These are phyloP conservation scores for Pisolithus orientalis DNA, from an alignment of 768 basidiomycete species.

Conservation along the genomic window DNA sequence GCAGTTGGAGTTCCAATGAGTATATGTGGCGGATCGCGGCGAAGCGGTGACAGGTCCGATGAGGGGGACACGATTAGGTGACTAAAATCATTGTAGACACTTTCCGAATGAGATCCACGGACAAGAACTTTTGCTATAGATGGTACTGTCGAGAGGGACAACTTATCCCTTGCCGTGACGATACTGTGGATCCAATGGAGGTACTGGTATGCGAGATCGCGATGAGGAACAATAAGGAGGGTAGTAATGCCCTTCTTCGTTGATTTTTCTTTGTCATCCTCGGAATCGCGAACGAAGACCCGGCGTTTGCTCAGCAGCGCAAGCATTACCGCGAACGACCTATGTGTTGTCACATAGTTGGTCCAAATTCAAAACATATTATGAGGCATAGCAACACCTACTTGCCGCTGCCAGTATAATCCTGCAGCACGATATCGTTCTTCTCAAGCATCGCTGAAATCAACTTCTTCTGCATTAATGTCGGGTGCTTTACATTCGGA, in stretches of 20 bases:
- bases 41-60: conserved; percentile 32
- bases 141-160: conserved; percentile 28
- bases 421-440: conserved; percentile 60
- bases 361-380: conserved; percentile 1
- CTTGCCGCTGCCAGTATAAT: conserved; percentile 78
- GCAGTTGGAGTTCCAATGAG: conserved; percentile 71
- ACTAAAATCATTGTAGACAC: conserved; percentile 5
- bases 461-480: conserved; percentile 50
- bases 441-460: conserved; percentile 54
- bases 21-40: conserved; percentile 50
- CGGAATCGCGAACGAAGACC: conserved; percentile 14
- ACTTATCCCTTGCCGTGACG: conserved; percentile 25
- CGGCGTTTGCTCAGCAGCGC: conserved; percentile 58
- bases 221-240: conserved; percentile 65
- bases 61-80: conserved; percentile 23
- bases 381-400: conserved; percentile 29
- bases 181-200: conserved; percentile 59
- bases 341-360: conserved; percentile 19
- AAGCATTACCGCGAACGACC: conserved; percentile 67
- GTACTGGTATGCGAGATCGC: conserved; percentile 65
- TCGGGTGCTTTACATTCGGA: conserved; percentile 53
- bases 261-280: conserved; percentile 13
- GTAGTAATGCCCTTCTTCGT: conserved; percentile 37
- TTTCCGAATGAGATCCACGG: conserved; percentile 42
- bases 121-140: conserved; percentile 56